phyloP scores from a whole-genome alignment of 2,329 filamentous ascomycete species.

The Nannizzia gypsea region DNA sequence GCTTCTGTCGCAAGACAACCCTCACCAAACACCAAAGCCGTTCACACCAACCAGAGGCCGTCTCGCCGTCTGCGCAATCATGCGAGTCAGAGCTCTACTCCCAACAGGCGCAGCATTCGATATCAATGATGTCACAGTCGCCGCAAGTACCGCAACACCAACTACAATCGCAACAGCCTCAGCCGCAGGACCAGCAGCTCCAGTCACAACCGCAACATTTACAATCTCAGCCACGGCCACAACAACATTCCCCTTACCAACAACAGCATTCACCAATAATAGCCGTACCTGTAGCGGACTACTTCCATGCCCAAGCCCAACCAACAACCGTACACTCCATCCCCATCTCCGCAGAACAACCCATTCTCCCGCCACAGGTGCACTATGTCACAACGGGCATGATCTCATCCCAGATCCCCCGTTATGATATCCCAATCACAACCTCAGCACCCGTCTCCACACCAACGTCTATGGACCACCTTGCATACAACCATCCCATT shows the following conservation, averaged over 20 bases:
- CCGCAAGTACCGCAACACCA: not conserved
- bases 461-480: conserved; percentile 6
- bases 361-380: conserved; percentile 9
- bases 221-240: not conserved
- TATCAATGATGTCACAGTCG: conserved; percentile 1
- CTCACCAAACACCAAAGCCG: conserved; percentile 17
- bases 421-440: conserved; percentile 9
- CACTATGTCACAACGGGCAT: conserved; percentile 10
- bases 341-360: conserved; percentile 7
- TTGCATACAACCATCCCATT: conserved; percentile 6
- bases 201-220: conserved; percentile 3
- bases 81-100: conserved; percentile 11
- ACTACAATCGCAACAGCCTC: not conserved
- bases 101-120: conserved; percentile 8
- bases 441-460: not conserved
- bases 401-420: conserved; percentile 11
- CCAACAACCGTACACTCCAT: conserved; percentile 10
- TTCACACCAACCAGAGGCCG: conserved; percentile 14
- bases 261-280: conserved; percentile 6
- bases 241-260: conserved; percentile 1
- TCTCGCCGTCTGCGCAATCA: conserved; percentile 6
- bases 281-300: not conserved
- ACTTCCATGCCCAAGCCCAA: conserved; percentile 11
- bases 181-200: conserved; percentile 3
- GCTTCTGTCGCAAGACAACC: conserved; percentile 18